phyloP scores from a whole-genome alignment of 2,329 filamentous ascomycete genomes.

The Tolypocladium endophyticum region DNA sequence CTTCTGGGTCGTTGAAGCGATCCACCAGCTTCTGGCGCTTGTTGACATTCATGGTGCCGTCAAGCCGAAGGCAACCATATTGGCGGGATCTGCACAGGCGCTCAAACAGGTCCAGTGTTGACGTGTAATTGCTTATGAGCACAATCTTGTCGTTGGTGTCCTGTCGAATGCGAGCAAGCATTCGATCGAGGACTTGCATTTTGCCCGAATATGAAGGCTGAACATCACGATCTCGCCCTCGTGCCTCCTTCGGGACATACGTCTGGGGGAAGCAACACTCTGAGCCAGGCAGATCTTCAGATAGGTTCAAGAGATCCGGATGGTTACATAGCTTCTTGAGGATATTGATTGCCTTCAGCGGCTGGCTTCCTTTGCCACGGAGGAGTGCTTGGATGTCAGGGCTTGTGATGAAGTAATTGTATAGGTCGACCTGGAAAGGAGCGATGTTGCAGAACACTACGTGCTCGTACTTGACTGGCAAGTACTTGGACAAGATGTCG shows the following conservation, averaged over 20 bases:
- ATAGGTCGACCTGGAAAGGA: slow-evolving; percentile 84
- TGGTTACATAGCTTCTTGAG: slow-evolving; percentile 99
- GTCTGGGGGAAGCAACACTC: slow-evolving; percentile 75
- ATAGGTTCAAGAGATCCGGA: slow-evolving; percentile 78
- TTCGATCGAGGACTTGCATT: slow-evolving; percentile 95
- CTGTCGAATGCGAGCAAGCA: slow-evolving; percentile 89
- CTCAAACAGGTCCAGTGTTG: slow-evolving; percentile 91
- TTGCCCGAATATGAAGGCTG: slow-evolving; percentile 97
- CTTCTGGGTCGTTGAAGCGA: slow-evolving; percentile 90
- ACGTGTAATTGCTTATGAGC: slow-evolving; percentile 95
- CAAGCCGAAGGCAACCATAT: slow-evolving; percentile 81
- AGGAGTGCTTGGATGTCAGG: slow-evolving; percentile 89
- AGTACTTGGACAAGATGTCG: slow-evolving; percentile 93
- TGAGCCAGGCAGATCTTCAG: slow-evolving; percentile 76
- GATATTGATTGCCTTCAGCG: slow-evolving; percentile 90
- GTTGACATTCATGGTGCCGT: slow-evolving; percentile 95
- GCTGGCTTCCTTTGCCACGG: slow-evolving; percentile 88
- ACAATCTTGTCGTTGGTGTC: slow-evolving; percentile 99
- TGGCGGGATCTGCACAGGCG: slow-evolving; percentile 73
- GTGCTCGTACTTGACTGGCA: slow-evolving; percentile 97
- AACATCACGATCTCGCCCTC: slow-evolving; percentile 83
- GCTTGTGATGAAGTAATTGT: slow-evolving; percentile 95
- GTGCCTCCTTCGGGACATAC: slow-evolving; percentile 76
- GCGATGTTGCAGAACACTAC: slow-evolving; percentile 96
- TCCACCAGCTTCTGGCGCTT: slow-evolving; percentile 97